phyloP scores from a whole-genome alignment of 441 rosid species.

The Euphorbia schlechtendalii region DNA sequence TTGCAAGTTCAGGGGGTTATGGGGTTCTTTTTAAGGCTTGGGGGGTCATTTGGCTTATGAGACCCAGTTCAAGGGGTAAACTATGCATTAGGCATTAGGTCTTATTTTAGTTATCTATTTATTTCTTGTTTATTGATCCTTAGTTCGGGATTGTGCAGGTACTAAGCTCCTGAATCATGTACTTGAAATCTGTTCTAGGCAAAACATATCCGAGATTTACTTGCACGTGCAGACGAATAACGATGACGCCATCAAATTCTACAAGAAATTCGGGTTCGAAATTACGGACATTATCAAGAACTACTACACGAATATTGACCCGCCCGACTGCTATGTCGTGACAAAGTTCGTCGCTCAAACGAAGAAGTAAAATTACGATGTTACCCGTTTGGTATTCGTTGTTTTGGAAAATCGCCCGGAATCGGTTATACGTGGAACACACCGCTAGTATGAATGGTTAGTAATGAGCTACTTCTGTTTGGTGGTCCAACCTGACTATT shows the following conservation, averaged over 20 bases:
- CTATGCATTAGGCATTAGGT: too few relatives aligned
- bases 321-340: conserved; percentile 79
- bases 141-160: conserved; percentile 49
- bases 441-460: conserved; percentile 6
- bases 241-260: conserved; percentile 84
- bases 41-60: too few relatives aligned
- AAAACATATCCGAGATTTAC: conserved; percentile 67
- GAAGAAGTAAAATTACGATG: conserved; percentile 36
- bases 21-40: too few relatives aligned
- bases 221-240: conserved; percentile 96
- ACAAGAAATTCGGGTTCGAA: conserved; percentile 84
- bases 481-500: neutral
- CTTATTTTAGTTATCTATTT: neutral
- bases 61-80: too few relatives aligned
- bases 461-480: neutral
- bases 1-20: too few relatives aligned
- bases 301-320: conserved; percentile 75
- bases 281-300: conserved; percentile 72
- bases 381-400: too few relatives aligned
- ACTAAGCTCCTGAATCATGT: conserved; percentile 78
- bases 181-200: conserved; percentile 65
- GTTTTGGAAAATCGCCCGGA: conserved; percentile 5
- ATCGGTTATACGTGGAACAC: conserved; percentile 13
- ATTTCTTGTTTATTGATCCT: conserved; percentile 8
- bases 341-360: conserved; percentile 47